These are phyloP conservation scores for Orbilia brochopaga DNA, from an alignment of 2,329 filamentous ascomycete genomes.

Conservation along the genomic window DNA sequence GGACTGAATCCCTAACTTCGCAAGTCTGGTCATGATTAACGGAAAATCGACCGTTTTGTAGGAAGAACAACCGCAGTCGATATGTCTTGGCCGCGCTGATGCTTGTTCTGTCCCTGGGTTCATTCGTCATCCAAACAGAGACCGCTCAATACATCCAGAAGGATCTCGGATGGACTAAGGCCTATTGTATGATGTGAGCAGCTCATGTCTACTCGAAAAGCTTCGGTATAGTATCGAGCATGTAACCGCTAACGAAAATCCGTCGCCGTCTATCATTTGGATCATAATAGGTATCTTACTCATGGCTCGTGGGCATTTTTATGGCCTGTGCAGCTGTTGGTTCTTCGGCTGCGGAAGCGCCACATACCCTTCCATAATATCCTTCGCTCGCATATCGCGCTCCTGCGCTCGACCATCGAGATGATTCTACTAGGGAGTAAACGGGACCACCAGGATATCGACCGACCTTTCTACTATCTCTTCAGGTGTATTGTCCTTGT, in stretches of 20 bases:
- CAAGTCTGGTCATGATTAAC: slow-evolving; percentile 57
- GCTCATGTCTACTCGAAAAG: slow-evolving; percentile 7
- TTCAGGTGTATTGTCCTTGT: slow-evolving; percentile 78
- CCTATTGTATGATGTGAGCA: slow-evolving; percentile 94
- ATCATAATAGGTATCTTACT: slow-evolving; percentile 69
- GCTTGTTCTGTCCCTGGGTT: slow-evolving; percentile 78
- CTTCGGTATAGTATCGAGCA: slow-evolving; percentile 6
- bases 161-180: slow-evolving; percentile 91
- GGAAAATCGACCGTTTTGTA: slow-evolving; percentile 62
- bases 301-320: slow-evolving; percentile 91
- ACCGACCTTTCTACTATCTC: slow-evolving; percentile 72
- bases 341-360: slow-evolving; percentile 79
- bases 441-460: slow-evolving; percentile 58
- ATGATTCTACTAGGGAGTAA: slow-evolving; percentile 73
- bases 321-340: slow-evolving; percentile 81
- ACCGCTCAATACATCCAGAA: slow-evolving; percentile 94
- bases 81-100: slow-evolving; percentile 89
- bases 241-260: slow-evolving; percentile 2
- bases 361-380: slow-evolving; percentile 81
- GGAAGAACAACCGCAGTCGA: slow-evolving; percentile 73
- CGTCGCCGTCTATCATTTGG: not conserved
- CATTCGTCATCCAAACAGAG: slow-evolving; percentile 89
- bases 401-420: slow-evolving; percentile 71
- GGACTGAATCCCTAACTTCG: slow-evolving; percentile 57
- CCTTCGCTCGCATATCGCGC: slow-evolving; percentile 74